Evolutionary conservation across 805 yeast species (phyloP).

Genomic region (Teunomyces funiuensis): DNA sequence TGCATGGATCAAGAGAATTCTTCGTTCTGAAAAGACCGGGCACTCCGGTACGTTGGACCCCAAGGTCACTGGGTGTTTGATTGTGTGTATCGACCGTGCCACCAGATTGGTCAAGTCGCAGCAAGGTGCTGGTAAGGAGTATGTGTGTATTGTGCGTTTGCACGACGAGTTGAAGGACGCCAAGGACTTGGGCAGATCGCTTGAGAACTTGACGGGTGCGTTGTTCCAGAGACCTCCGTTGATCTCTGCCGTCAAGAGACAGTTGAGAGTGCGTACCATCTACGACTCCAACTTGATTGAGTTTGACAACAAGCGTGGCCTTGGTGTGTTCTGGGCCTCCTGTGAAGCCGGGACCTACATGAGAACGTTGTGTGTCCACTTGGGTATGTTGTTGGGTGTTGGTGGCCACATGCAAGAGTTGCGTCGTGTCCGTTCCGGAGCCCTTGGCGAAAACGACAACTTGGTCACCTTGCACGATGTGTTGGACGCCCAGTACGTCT

Average conservation of each 20-base stretch:
- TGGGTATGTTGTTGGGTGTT: constrained; percentile 97
- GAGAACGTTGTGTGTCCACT: constrained; percentile 98
- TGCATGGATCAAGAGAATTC: constrained; percentile 96
- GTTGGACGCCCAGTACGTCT: constrained; percentile 96
- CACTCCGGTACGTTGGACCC: constrained; percentile 99
- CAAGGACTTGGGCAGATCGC: constrained; percentile 79
- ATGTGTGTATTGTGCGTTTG: constrained; percentile 94
- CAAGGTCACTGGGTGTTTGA: constrained; percentile 96
- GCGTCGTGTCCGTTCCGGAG: constrained; percentile 98
- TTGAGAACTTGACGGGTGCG: constrained; percentile 97
- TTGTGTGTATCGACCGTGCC: constrained; percentile 97
- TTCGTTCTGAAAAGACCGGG: constrained; percentile 96
- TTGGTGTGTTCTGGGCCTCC: constrained; percentile 99
- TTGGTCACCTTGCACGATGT: constrained; percentile 96
- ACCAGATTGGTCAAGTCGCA: constrained; percentile 97
- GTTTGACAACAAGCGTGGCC: constrained; percentile 93
- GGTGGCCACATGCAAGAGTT: constrained; percentile 99
- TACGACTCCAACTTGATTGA: constrained; percentile 94
- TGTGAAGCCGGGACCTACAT: constrained; percentile 99
- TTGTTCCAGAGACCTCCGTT: constrained; percentile 98
- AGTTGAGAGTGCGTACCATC: constrained; percentile 95
- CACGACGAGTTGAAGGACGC: constrained; percentile 92
- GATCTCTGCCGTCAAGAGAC: constrained; percentile 98
- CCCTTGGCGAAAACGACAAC: constrained; percentile 84
- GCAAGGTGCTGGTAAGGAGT: constrained; percentile 99